Base-by-base conservation (phyloP, 73 alveolate genomes). In the Paramecium sexaurelia region DNA sequence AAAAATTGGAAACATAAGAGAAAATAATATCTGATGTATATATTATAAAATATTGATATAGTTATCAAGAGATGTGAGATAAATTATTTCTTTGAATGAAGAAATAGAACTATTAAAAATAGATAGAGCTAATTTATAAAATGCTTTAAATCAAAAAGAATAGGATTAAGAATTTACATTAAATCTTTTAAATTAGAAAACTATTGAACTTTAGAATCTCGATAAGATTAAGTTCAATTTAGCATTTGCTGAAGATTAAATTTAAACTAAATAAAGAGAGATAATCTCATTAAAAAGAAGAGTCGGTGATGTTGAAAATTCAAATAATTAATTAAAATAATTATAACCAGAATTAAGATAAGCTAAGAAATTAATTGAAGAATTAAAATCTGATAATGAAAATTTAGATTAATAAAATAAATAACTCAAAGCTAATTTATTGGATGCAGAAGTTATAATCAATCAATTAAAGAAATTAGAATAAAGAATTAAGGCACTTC, bases 381-480 rank as follows among this genome's bases (percentile, higher is more conserved):
- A 43, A 43, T 33, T 78, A 11, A 40, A 41, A 40, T 19, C 45
- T 29, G 55, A 78, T 7, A 40, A 29, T 39, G 69, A 43, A 2
- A 17, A 37, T 29, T 19, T n/a, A 37, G 40, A 78, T 24, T 22
- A 78, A 13, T 39, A 78, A 45, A 22, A 9, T 27, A 37, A 37
- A 11, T 22, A 78, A 45, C 15, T 43, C 19, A 78, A 45, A 37
- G 41, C 29, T 5, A 40, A 78, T 13, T 26, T 78, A 22, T 41
- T 24, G 32, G 90, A 78, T 39, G 43, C 40, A 5, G 40, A 41
- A 78, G 55, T 78, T 41, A 24, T 29, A 3, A 78, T 78, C 15
- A 78, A 78, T 78, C 11, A 41, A 45, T 78, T 78, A 78, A 78
- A 43, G 75, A 78, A 78, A 11, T 39, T 78, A 24, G 90, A 78